Conservation (phyloP, 768 basidiomycete genomes). For the Auricularia sp. region DNA sequence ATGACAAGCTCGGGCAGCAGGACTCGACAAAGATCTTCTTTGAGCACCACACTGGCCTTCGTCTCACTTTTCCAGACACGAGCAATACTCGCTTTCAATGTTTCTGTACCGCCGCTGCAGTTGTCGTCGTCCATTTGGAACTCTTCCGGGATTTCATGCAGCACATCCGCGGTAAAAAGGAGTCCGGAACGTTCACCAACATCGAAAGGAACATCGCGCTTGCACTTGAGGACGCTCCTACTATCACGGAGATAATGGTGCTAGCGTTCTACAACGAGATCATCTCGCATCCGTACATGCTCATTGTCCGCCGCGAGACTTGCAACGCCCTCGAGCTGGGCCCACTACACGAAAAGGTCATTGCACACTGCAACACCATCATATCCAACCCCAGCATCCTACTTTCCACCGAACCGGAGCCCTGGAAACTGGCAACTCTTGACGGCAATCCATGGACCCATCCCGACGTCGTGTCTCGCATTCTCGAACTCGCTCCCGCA, state of each 20-base stretch:
- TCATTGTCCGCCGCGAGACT: slow-evolving; percentile 11
- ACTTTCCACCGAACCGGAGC: slow-evolving; percentile 6
- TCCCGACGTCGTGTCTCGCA: neutral
- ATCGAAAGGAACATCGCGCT: slow-evolving; percentile 26
- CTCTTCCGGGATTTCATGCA: slow-evolving; percentile 21
- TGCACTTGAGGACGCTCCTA: neutral
- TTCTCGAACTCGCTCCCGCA: slow-evolving; percentile 17
- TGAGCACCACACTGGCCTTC: slow-evolving; percentile 14
- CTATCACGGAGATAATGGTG: slow-evolving; percentile 19
- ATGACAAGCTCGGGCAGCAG: slow-evolving; percentile 14
- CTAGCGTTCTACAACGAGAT: slow-evolving; percentile 9
- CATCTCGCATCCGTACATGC: slow-evolving; percentile 23
- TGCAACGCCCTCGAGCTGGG: slow-evolving; percentile 21
- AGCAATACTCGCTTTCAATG: slow-evolving; percentile 28
- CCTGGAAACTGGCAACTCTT: slow-evolving; percentile 10
- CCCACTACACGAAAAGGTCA: slow-evolving; percentile 16
- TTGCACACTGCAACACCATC: slow-evolving; percentile 9
- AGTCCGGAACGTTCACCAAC: slow-evolving; percentile 16
- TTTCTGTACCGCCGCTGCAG: slow-evolving; percentile 21
- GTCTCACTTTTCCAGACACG: slow-evolving; percentile 23
- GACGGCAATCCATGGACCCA: slow-evolving; percentile 15
- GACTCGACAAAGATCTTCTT: slow-evolving; percentile 20
- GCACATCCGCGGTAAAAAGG: slow-evolving; percentile 18
- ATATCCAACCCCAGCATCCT: slow-evolving; percentile 14
- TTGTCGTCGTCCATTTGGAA: slow-evolving; percentile 17